phyloP scores from a whole-genome alignment of 2,329 filamentous ascomycete species.

The Diplodia intermedia region DNA sequence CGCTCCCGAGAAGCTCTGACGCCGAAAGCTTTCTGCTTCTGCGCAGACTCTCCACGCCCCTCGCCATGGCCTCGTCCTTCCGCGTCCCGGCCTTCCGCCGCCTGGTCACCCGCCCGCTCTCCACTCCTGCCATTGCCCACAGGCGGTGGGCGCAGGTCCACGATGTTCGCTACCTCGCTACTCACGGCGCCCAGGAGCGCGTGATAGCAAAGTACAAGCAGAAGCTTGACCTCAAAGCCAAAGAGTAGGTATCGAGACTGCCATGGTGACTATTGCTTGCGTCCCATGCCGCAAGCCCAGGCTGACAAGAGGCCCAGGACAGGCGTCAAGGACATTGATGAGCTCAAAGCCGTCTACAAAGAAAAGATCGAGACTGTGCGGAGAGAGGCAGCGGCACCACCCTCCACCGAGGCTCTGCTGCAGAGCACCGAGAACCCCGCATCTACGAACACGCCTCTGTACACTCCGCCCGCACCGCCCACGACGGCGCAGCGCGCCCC shows the following conservation, averaged over 20 bases:
- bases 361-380: constrained; percentile 79
- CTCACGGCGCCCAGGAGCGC: constrained; percentile 70
- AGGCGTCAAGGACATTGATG: constrained; percentile 72
- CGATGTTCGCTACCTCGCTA: constrained; percentile 87
- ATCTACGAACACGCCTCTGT: constrained; percentile 37
- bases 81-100: constrained; percentile 28
- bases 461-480: constrained; percentile 37
- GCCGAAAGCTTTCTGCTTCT: constrained; percentile 8
- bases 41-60: background rate
- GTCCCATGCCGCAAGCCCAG: constrained; percentile 11
- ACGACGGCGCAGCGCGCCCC: constrained; percentile 39
- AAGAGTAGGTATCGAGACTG: constrained; percentile 57
- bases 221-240: constrained; percentile 84
- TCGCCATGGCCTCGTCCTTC: constrained; percentile 30
- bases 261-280: background rate
- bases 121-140: constrained; percentile 56
- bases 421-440: constrained; percentile 37
- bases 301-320: constrained; percentile 49
- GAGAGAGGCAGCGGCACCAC: constrained; percentile 66
- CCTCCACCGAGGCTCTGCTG: constrained; percentile 57
- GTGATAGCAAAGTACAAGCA: constrained; percentile 85
- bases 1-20: constrained; percentile 21
- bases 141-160: constrained; percentile 90
- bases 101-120: constrained; percentile 28
- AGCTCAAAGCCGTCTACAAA: constrained; percentile 81